Evolutionary conservation across 2,329 filamentous ascomycete genomes (phyloP).

Genomic region (Aspergillus tubingensis): DNA sequence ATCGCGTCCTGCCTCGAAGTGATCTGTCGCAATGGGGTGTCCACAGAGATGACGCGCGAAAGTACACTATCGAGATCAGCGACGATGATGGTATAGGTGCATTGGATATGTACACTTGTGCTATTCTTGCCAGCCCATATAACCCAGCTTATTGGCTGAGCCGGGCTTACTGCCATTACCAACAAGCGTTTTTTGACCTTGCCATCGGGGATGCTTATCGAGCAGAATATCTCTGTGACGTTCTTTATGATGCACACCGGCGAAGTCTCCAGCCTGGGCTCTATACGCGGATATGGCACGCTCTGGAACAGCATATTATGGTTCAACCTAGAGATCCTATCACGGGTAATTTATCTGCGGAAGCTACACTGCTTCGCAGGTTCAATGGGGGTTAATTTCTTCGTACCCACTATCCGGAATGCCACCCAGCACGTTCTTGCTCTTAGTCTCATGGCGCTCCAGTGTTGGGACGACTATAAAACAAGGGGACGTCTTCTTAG

Average conservation of each 20-base stretch:
- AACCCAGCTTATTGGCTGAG: slow-evolving; percentile 42
- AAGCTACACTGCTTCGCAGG: slow-evolving; percentile 24
- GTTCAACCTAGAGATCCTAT: slow-evolving; percentile 7
- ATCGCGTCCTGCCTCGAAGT: slow-evolving; percentile 26
- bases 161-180: slow-evolving; percentile 38
- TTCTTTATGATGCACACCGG: slow-evolving; percentile 21
- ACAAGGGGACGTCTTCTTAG: slow-evolving; percentile 22
- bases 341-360: slow-evolving; percentile 4
- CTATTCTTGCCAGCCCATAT: slow-evolving; percentile 37
- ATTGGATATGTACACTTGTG: slow-evolving; percentile 41
- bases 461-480: slow-evolving; percentile 34
- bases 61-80: slow-evolving; percentile 21
- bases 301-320: slow-evolving; percentile 36
- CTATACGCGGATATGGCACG: slow-evolving; percentile 29
- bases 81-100: slow-evolving; percentile 21
- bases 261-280: slow-evolving; percentile 1
- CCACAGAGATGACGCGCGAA: not conserved
- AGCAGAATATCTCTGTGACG: slow-evolving; percentile 36
- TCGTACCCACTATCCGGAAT: slow-evolving; percentile 32
- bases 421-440: slow-evolving; percentile 32
- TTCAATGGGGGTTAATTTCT: slow-evolving; percentile 32
- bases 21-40: slow-evolving; percentile 33
- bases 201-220: slow-evolving; percentile 43
- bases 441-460: slow-evolving; percentile 34
- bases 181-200: slow-evolving; percentile 36